Evolutionary conservation across 2,329 filamentous ascomycete genomes (phyloP), one percentile per base, ranked within the genome.

Genomic region (Canariomyces notabilis): DNA sequence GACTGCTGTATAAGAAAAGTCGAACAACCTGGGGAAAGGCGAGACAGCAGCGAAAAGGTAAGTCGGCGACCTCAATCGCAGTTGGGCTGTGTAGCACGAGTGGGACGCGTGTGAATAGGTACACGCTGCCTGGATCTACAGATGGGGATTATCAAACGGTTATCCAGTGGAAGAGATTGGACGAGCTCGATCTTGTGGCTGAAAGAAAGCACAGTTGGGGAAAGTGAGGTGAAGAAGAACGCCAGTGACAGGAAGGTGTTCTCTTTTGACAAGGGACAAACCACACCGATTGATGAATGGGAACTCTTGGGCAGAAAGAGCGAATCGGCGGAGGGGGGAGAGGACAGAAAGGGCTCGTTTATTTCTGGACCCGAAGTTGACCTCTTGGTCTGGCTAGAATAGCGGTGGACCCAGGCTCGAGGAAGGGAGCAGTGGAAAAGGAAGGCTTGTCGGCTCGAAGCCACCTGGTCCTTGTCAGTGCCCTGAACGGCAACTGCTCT

Each of bases 341-440:
- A 34, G 34, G 35, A 40, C 22, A 26, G 38, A 16, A 35, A 36
- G 39, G 44, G 35, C 26, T 42, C 44, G 48, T 49, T 43, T 48
- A 37, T 42, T 42, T 46, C 46, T 44, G 50, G 46, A 46, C 49
- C 43, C 46, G 33, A 46, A 41, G 29, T 43, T 38, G 26, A 54
- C 50, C 49, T 51, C 40, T 46, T 20, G 52, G 37, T 42, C 44
- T 42, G 48, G 50, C 51, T 52, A 48, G 50, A 58, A 50, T 31
- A 53, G 55, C 55, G 54, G 55, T 58, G 55, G 55, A 52, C 40
- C 53, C 52, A 37, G 26, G 32, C 39, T 42, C 29, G 31, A 23
- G 37, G 26, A n/a, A n/a, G n/a, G n/a, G n/a, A 33, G 36, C 39
- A 36, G 20, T 34, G 38, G 39, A 35, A 43, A 49, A 46, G 42